Evolutionary conservation across 345 rosid species (phyloP).

Genomic region (Kernera saxatilis): DNA sequence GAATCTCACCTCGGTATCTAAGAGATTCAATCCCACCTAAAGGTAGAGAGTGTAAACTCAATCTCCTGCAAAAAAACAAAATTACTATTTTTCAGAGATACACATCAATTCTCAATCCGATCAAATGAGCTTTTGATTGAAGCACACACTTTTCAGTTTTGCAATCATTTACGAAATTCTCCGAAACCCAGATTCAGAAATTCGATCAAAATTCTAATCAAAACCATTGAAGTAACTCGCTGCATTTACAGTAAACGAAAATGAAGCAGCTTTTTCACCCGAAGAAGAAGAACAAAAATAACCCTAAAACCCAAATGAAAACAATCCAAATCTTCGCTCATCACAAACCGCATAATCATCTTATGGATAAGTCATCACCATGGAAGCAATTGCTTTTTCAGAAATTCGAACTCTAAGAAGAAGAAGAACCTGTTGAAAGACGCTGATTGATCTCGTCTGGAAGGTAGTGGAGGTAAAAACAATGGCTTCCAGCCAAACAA

Average conservation of each 20-base stretch:
- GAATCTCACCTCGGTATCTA: conserved; percentile 14
- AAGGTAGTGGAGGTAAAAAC: conserved; percentile 29
- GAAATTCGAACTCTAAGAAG: not conserved
- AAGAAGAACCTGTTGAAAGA: conserved; percentile 32
- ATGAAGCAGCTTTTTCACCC: not conserved
- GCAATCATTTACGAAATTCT: not conserved
- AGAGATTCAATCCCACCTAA: conserved; percentile 16
- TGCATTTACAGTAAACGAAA: not conserved
- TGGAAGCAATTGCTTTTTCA: not conserved
- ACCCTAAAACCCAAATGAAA: not conserved
- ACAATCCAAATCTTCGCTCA: not conserved
- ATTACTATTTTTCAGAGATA: not conserved
- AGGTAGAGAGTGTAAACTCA: conserved; percentile 13
- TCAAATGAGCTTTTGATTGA: not conserved
- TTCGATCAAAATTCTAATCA: not conserved
- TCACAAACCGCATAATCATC: not conserved
- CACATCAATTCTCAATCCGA: not conserved
- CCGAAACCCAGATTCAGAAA: conserved; percentile 7
- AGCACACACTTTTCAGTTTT: not conserved
- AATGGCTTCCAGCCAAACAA: conserved; percentile 38
- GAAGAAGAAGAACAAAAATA: not conserved
- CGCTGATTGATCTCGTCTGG: conserved; percentile 2
- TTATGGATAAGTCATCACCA: not conserved
- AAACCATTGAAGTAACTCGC: not conserved
- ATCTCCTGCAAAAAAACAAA: conserved; percentile 14